Conservation (phyloP, 2,329 filamentous ascomycete species). For the Colletotrichum cuscutae region DNA sequence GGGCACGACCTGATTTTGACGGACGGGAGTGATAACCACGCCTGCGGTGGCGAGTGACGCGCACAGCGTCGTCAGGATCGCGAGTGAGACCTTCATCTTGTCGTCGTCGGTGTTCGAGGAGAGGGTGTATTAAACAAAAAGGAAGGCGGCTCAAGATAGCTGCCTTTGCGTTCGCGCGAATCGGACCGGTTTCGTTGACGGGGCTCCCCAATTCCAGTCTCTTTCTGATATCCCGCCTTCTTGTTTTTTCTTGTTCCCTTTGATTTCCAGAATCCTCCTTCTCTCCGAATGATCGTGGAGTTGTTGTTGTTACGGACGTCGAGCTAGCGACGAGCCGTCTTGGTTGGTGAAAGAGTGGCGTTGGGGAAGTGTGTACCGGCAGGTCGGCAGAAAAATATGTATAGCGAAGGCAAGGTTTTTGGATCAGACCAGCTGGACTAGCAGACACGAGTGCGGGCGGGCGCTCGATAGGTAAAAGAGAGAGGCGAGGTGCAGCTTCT, state of each 20-base stretch:
- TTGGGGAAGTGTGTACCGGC: background rate
- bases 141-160: conserved; percentile 19
- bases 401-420: conserved; percentile 7
- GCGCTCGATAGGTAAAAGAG: conserved; percentile 5
- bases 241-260: background rate
- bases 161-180: background rate
- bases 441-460: background rate
- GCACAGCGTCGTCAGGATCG: conserved; percentile 54
- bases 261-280: background rate
- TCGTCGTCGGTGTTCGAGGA: background rate
- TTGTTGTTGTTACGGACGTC: conserved; percentile 15
- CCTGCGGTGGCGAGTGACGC: conserved; percentile 61
- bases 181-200: background rate
- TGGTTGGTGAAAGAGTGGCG: background rate
- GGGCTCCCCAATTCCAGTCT: background rate
- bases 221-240: conserved; percentile 8
- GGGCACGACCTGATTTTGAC: conserved; percentile 60
- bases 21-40: conserved; percentile 66
- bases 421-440: conserved; percentile 27
- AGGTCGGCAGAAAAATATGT: conserved; percentile 3
- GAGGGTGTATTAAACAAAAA: background rate
- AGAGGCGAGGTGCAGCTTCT: background rate
- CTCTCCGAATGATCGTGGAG: background rate
- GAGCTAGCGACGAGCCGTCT: conserved; percentile 16
- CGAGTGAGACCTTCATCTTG: conserved; percentile 53